These are phyloP conservation scores for Austropuccinia psidii DNA, from an alignment of 1,284 basidiomycete species.

Conservation along the genomic window DNA sequence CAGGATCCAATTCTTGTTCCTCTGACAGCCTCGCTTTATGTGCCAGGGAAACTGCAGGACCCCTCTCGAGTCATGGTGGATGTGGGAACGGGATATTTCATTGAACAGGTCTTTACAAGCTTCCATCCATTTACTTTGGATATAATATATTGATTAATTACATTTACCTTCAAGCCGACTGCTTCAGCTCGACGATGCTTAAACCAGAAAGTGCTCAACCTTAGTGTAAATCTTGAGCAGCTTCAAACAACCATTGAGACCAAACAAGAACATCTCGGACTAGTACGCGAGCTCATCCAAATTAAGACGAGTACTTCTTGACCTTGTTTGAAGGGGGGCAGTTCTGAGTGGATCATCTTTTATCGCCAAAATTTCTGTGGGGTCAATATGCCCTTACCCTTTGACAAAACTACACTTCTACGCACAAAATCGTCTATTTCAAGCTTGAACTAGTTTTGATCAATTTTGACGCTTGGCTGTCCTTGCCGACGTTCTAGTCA, in stretches of 20 bases:
- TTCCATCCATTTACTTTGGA: background rate
- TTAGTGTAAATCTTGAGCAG: conserved; percentile 23
- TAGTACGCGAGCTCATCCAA: conserved; percentile 17
- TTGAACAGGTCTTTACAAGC: conserved; percentile 66
- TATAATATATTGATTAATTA: background rate
- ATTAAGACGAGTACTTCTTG: conserved; percentile 25
- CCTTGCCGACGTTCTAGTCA: too few species aligned
- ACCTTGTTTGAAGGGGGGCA: too few species aligned
- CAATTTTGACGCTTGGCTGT: too few species aligned
- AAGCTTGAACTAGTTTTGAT: too few species aligned
- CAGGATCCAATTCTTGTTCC: conserved; percentile 84
- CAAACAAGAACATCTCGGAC: conserved; percentile 28
- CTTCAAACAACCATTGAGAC: conserved; percentile 30
- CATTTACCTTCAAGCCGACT: background rate
- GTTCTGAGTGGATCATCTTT: too few species aligned
- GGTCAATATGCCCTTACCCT: too few species aligned
- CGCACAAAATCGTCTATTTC: too few species aligned
- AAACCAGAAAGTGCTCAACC: conserved; percentile 23
- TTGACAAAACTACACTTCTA: too few species aligned
- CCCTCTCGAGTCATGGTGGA: conserved; percentile 83
- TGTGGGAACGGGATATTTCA: conserved; percentile 91
- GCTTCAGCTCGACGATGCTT: conserved; percentile 16
- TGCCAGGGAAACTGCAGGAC: conserved; percentile 80
- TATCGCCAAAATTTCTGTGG: too few species aligned
- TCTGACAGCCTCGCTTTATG: conserved; percentile 86